phyloP scores from a whole-genome alignment of 345 rosid genomes.

The Erysimum cheiranthoides region DNA sequence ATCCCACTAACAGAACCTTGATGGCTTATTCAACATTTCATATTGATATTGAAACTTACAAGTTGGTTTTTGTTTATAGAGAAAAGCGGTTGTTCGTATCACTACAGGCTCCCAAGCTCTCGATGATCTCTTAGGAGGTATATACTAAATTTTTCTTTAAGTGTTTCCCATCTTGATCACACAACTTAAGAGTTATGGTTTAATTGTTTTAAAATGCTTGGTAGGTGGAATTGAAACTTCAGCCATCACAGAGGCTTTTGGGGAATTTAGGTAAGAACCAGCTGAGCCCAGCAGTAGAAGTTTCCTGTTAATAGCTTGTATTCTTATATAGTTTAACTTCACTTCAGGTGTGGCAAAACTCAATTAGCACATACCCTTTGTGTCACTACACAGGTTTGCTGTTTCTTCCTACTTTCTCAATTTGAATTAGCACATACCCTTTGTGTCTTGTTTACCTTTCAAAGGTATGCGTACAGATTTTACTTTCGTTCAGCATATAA shows the following conservation, averaged over 20 bases:
- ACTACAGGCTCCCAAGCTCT: conserved; percentile 98
- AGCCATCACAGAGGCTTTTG: conserved; percentile 92
- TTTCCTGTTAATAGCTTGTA: conserved; percentile 16
- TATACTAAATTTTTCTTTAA: conserved; percentile 16
- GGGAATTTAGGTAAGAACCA: conserved; percentile 76
- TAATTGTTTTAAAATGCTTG: conserved; percentile 32
- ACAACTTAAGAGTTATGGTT: neutral
- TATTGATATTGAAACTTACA: neutral
- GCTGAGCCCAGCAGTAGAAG: conserved; percentile 8
- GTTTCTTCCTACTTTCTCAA: conserved; percentile 31
- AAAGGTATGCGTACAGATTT: conserved; percentile 4
- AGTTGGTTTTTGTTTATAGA: conserved; percentile 47
- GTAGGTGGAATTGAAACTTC: conserved; percentile 86
- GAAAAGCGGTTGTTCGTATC: conserved; percentile 72
- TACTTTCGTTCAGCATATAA: neutral
- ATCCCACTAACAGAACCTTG: neutral
- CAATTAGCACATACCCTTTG: conserved; percentile 90
- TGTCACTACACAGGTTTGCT: conserved; percentile 78
- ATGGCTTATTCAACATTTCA: conserved; percentile 1
- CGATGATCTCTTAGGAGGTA: conserved; percentile 90
- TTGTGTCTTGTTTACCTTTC: neutral
- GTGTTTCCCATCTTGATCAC: conserved; percentile 12
- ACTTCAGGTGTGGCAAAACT: conserved; percentile 85
- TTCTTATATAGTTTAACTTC: conserved; percentile 3
- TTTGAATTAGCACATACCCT: neutral